Evolutionary conservation across 352 stramenopile species (phyloP), one percentile per base, ranked within the genome.

Genomic region (Pythium dissotocum): DNA sequence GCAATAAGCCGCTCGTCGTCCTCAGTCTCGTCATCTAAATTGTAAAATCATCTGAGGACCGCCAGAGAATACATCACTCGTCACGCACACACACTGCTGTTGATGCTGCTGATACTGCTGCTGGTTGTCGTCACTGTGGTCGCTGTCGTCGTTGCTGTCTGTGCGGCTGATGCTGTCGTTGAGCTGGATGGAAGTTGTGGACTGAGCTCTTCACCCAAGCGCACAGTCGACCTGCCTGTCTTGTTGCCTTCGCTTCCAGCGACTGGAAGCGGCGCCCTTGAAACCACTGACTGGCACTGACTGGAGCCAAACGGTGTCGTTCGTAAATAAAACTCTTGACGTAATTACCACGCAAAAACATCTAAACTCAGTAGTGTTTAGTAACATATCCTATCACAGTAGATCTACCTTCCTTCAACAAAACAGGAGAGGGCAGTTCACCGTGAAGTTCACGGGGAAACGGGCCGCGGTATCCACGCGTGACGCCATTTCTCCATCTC

Each of bases 11-110:
- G 61, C 72, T 78, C 70, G 65, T 89, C 79, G 42, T 88, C 84
- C 82, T 95, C 87, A 95, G 87, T 92, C 86, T 95, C 87, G 87
- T 95, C 87, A 95, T 95, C 87, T 95, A 85, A 88, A 86, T 84
- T 85, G 70, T 93, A 76, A 85, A 93, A 95, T 95, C 87, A 95
- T 73, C 82, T 94, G 86, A 94, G 80, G 52, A 65, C 68, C 68
- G 21, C 48, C 12, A 14, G n/a, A 56, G n/a, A 54, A 53, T n/a
- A 40, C 35, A 35, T 56, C 49, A 24, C 24, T 33, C 48, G 28
- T 56, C 52, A 36, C 52, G 16, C 28, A 21, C 30, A 55, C n/a
- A n/a, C 40, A 32, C 28, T 48, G 35, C 4, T 18, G 24, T 36
- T 13, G 28, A 2, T 32, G 33, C n/a, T 44, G 38, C 38, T 44